These are phyloP conservation scores for Filobasidium floriforme DNA, from an alignment of 768 basidiomycete genomes.

Conservation along the genomic window DNA sequence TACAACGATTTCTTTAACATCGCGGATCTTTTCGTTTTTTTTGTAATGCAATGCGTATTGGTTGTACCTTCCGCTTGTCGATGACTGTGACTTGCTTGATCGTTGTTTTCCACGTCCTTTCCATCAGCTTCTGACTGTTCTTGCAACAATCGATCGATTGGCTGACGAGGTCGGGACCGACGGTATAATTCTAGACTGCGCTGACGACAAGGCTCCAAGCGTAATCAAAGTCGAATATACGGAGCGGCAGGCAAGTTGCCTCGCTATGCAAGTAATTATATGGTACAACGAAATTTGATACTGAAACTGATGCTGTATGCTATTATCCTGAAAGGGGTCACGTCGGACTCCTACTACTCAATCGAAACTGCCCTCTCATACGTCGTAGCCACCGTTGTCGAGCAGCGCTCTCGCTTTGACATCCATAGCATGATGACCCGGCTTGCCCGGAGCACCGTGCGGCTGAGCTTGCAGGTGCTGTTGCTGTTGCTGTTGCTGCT, in stretches of 20 bases:
- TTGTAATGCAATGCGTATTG: no score
- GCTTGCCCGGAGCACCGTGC: background rate
- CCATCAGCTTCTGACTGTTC: no score
- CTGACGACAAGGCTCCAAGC: background rate
- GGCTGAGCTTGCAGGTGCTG: background rate
- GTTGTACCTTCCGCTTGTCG: no score
- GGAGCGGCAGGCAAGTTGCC: background rate
- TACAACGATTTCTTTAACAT: no score
- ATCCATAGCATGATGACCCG: conserved; percentile 19
- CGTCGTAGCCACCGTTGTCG: background rate
- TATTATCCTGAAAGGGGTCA: no score
- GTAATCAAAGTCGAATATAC: conserved; percentile 2
- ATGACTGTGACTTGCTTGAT: no score
- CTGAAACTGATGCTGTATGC: background rate
- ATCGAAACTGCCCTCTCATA: background rate
- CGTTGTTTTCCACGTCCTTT: no score
- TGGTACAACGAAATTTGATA: background rate
- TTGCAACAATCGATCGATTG: no score
- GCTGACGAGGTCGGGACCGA: no score
- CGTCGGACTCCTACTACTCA: no score
- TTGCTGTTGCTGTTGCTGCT: background rate
- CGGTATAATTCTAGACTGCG: no score
- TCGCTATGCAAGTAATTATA: background rate
- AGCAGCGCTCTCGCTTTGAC: conserved; percentile 24
- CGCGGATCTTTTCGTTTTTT: no score